Evolutionary conservation across 1,284 basidiomycete species (phyloP).

Genomic region (Sporisorium scitamineum): DNA sequence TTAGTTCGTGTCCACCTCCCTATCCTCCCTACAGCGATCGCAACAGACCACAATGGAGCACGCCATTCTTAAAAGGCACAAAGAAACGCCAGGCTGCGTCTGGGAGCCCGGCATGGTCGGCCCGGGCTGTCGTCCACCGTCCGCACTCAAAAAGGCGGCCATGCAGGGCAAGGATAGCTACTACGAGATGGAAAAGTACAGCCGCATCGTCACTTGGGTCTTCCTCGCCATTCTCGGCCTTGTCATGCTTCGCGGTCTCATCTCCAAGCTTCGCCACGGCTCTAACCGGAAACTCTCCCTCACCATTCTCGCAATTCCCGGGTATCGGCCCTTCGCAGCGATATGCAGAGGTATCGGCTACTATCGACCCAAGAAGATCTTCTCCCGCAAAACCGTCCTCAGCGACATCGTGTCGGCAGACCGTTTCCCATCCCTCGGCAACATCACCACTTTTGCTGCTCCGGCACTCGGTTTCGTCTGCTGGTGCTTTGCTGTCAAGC

Average conservation of each 20-base stretch:
- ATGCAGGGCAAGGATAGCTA: constrained; percentile 51
- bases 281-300: constrained; percentile 7
- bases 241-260: constrained; percentile 25
- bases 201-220: constrained; percentile 79
- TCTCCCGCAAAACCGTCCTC: constrained; percentile 27
- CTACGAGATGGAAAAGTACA: constrained; percentile 88
- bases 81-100: constrained; percentile 42
- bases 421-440: constrained; percentile 44
- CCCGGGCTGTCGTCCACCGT: constrained; percentile 37
- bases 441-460: constrained; percentile 22
- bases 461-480: constrained; percentile 31
- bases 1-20: background rate
- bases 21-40: background rate
- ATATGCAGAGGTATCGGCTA: constrained; percentile 38
- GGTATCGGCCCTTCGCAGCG: constrained; percentile 24
- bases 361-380: constrained; percentile 37
- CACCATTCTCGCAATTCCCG: constrained; percentile 20
- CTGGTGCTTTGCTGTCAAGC: constrained; percentile 56
- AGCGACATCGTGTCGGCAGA: constrained; percentile 30
- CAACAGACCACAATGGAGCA: constrained; percentile 19
- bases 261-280: constrained; percentile 24
- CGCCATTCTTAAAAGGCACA: constrained; percentile 34
- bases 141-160: constrained; percentile 40
- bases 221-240: constrained; percentile 32
- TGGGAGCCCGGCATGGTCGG: constrained; percentile 52